These are phyloP conservation scores for Puccinellia tenuiflora DNA, from an alignment of 176 grass and related monocot species.

Conservation along the genomic window DNA sequence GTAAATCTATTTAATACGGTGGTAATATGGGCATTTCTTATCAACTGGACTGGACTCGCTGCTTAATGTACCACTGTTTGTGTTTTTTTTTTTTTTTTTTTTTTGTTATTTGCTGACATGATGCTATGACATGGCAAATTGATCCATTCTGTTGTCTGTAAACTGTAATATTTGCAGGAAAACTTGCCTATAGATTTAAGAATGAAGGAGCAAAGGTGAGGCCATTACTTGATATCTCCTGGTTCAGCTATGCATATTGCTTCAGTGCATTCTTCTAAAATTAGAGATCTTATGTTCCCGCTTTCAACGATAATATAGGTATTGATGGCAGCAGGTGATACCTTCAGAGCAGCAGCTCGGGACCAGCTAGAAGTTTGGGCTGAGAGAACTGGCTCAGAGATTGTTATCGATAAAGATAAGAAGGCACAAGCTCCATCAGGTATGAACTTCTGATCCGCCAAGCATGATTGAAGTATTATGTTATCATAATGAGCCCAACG, in stretches of 20 bases:
- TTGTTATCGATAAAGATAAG: conserved; percentile 67
- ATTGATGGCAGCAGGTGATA: conserved; percentile 96
- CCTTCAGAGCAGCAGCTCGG: conserved; percentile 85
- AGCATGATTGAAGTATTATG: conserved; percentile 10
- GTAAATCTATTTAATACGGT: neutral
- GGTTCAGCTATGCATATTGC: neutral
- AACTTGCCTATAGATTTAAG: conserved; percentile 93
- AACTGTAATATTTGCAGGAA: conserved; percentile 56
- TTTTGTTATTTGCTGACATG: neutral
- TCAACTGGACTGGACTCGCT: neutral
- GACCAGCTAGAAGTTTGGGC: conserved; percentile 98
- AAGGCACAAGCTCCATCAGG: conserved; percentile 78
- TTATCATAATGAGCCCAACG: neutral
- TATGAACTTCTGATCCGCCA: conserved; percentile 12
- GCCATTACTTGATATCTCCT: neutral
- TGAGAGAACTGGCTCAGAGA: conserved; percentile 83
- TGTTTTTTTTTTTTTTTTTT: neutral
- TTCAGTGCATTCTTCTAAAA: neutral
- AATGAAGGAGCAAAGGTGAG: conserved; percentile 89
- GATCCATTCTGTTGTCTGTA: conserved; percentile 1
- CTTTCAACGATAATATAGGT: conserved; percentile 51
- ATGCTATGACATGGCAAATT: conserved; percentile 6
- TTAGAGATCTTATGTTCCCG: neutral
- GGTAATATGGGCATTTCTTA: neutral
- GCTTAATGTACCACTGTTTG: neutral